Base-by-base conservation (phyloP, 2,329 filamentous ascomycete species). In the Alternaria angustiovoidea region DNA sequence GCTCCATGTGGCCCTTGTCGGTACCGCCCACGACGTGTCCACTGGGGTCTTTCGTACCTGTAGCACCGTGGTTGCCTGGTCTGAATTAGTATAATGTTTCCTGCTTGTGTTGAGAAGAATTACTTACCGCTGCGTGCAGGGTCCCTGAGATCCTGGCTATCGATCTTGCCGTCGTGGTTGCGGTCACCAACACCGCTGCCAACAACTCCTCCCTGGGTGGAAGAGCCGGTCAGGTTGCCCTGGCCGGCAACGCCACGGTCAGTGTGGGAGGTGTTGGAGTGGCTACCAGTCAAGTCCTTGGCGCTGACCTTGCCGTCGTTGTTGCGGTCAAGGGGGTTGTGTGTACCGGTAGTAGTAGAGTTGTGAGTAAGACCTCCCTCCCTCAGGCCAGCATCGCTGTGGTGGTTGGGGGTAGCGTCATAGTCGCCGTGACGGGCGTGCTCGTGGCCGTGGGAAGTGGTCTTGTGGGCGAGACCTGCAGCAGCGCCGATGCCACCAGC, bases 351-450 rank as follows among this genome's bases (percentile, higher is more conserved):
- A 18, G 18, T 12, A 9, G 39, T 41, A 22, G 39, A 41, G 39
- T 41, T 41, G 39, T 41, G 39, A 20, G 39, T 41, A 22, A 41
- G 39, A 41, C 39, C 39, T 22, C 39, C 39, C 39, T 41, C 18
- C 18, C 39, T 41, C 39, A 41, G 18, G 12, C 39, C 39, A 41
- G 39, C 39, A 41, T 14, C 39, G 39, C 39, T 41, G 49, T 53
- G 43, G 48, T 66, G 57, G 43, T 59, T 57, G 22, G 60, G 44
- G 14, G 47, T 53, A 36, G 28, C 51, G n/a, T 68, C 54, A 34
- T 61, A 65, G 41, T 69, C 70, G 8, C 67, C 69, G 14, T 71
- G 70, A 30, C 58, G 60, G 22, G 67, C 57, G 20, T 64, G 51
- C 20, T 57, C 56, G 20, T 56, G 52, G 11, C 59, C 41, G 51